phyloP scores from a whole-genome alignment of 2,329 filamentous ascomycete genomes.

The Beauveria rudraprayagi region DNA sequence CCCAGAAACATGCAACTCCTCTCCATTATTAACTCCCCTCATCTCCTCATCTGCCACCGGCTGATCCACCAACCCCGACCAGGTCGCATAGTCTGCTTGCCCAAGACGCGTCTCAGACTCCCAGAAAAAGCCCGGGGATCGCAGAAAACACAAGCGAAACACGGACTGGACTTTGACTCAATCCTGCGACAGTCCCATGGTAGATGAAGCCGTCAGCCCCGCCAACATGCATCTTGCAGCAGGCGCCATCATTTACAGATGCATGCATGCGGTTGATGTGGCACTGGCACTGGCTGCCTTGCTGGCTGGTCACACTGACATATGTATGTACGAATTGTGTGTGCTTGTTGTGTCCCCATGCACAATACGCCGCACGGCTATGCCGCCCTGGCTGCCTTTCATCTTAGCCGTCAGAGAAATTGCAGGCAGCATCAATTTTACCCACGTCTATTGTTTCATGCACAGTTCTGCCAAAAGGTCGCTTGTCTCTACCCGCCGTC shows the following conservation, averaged over 20 bases:
- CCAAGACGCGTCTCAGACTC: not conserved
- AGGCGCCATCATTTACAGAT: slow-evolving; percentile 5
- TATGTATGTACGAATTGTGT: not conserved
- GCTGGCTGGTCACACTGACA: not conserved
- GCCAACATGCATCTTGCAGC: not conserved
- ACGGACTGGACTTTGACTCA: slow-evolving; percentile 2
- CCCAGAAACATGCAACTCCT: not conserved
- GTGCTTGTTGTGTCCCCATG: not conserved
- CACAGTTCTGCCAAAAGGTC: not conserved
- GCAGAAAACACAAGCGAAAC: slow-evolving; percentile 3
- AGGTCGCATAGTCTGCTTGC: not conserved
- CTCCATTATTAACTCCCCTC: not conserved
- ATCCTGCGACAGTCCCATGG: slow-evolving; percentile 5
- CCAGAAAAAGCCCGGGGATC: not conserved
- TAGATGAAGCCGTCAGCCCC: not conserved
- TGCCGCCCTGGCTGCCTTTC: no score
- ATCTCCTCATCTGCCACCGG: not conserved
- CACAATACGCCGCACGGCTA: not conserved
- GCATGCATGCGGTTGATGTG: not conserved
- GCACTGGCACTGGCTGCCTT: no score
- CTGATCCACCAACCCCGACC: not conserved
- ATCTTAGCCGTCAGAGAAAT: no score
- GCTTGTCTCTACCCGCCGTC: not conserved
- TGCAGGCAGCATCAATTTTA: no score
- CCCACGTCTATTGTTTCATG: not conserved